Conservation (phyloP, 2,329 filamentous ascomycete genomes). For the Geosmithia morbida region DNA sequence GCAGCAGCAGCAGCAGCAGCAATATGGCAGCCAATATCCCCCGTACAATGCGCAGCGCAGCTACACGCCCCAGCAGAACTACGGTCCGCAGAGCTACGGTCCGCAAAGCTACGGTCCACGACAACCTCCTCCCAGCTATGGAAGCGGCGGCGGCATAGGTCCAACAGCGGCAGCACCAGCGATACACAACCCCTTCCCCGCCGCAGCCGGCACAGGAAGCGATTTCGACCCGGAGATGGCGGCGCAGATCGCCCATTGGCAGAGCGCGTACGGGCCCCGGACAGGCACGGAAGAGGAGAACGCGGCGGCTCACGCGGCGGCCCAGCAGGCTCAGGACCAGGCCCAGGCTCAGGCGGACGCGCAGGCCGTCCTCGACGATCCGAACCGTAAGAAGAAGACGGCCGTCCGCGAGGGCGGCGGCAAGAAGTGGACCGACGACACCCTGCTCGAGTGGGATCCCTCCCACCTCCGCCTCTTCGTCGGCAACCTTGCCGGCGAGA, state of each 20-base stretch:
- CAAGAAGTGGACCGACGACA: slow-evolving; percentile 80
- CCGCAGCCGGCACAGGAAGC: slow-evolving; percentile 26
- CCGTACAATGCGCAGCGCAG: slow-evolving; percentile 7
- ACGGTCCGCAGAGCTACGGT: slow-evolving; percentile 14
- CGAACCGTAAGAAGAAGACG: slow-evolving; percentile 53
- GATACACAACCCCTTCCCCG: slow-evolving; percentile 70
- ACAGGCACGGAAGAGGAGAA: slow-evolving; percentile 10
- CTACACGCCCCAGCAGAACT: slow-evolving; percentile 15
- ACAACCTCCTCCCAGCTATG: slow-evolving; percentile 21
- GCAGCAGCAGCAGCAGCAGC: slow-evolving; percentile 10
- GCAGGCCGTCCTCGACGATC: slow-evolving; percentile 13
- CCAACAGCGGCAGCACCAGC: slow-evolving; percentile 33
- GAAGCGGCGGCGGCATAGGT: neutral
- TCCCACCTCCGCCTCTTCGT: slow-evolving; percentile 90
- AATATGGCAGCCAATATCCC: slow-evolving; percentile 3
- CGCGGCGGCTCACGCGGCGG: slow-evolving; percentile 11
- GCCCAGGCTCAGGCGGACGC: slow-evolving; percentile 23
- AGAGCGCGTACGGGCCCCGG: slow-evolving; percentile 57
- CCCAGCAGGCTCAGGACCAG: slow-evolving; percentile 10
- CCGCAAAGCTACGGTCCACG: slow-evolving; percentile 11
- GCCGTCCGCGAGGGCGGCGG: slow-evolving; percentile 81
- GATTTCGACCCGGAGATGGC: slow-evolving; percentile 67
- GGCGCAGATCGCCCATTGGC: slow-evolving; percentile 88
- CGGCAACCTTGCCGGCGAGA: slow-evolving; percentile 91
- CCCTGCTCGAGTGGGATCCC: slow-evolving; percentile 90